Base-by-base conservation (phyloP, 257 asterid genomes). In the Fraxinus americana region DNA sequence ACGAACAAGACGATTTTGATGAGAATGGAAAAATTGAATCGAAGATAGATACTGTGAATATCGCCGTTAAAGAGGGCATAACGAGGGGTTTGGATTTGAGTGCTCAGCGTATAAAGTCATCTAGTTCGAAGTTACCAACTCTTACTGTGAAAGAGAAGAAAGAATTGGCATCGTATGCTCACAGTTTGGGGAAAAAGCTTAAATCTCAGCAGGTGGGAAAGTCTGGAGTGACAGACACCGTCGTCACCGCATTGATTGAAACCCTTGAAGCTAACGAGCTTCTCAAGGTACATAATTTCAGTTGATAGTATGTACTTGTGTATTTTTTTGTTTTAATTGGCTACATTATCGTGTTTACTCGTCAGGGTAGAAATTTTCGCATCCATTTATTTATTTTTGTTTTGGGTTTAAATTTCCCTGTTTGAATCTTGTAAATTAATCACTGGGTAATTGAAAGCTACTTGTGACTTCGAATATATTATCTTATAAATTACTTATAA, bases 211-310 rank as follows among this genome's bases (percentile, higher is more conserved):
- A 93, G 76, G 91, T 96, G 34, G 99, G 99, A 0, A 96, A 96
- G 66, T 96, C 96, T 0, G 98, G 98, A 3, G 94, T 96, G 70
- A 92, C 98, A n/a, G 92, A 88, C 67, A 82, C 90, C 57, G 98
- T 96, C 36, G 79, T 92, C 34, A 79, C 77, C 81, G 98, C 99
- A 21, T 80, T 96, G 77, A 72, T 81, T 48, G 99, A 96, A 80
- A 96, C 98, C 23, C 99, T 96, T 54, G 99, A 96, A 87, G 85
- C 85, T 23, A 93, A 91, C 68, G 99, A 96, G 88, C 97, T 96
- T 79, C 91, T 93, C 81, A 93, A 96, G 99, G 98, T 96, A 83
- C 43, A 23, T 0, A 19, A 1, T 17, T 2, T 38, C 12, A 38
- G 43, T 38, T 38, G 12, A 38, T 36, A 38, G 43, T 38, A 38